These are phyloP conservation scores for Schizochytrium sp. DNA, from an alignment of 108 stramenopile species.

Conservation along the genomic window DNA sequence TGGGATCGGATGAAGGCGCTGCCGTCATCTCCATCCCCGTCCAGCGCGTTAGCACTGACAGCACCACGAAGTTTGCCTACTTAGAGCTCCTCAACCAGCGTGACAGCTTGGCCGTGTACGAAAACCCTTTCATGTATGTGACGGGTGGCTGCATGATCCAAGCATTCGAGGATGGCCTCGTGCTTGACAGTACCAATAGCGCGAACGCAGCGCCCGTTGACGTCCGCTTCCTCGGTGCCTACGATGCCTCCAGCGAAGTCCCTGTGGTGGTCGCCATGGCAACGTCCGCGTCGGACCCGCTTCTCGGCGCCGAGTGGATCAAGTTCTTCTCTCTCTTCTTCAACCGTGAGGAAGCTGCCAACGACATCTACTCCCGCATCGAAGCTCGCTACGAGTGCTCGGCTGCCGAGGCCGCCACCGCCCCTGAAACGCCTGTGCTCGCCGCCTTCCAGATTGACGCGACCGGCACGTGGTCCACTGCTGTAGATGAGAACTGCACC, in stretches of 20 bases:
- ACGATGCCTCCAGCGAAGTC: background rate
- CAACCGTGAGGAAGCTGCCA: background rate
- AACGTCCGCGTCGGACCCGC: background rate
- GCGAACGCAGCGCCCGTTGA: background rate
- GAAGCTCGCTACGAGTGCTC: background rate
- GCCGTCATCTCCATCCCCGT: background rate
- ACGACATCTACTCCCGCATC: background rate
- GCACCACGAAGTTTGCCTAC: background rate
- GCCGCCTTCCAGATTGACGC: background rate
- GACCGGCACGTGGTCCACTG: background rate
- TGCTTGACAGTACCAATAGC: background rate
- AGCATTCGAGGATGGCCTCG: background rate
- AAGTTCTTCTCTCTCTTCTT: background rate
- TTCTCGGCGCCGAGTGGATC: background rate
- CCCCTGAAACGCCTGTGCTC: background rate
- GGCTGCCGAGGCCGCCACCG: background rate
- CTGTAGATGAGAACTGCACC: background rate
- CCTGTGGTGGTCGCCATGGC: background rate
- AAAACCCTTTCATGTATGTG: background rate
- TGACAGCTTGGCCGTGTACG: background rate
- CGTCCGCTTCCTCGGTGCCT: background rate
- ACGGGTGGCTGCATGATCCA: background rate
- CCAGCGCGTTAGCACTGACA: background rate
- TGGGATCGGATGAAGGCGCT: background rate
- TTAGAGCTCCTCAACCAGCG: background rate